Evolutionary conservation across 176 grass and related monocot genomes (phyloP), one percentile per base, ranked within the genome.

Genomic region (Ensete glaucum): DNA sequence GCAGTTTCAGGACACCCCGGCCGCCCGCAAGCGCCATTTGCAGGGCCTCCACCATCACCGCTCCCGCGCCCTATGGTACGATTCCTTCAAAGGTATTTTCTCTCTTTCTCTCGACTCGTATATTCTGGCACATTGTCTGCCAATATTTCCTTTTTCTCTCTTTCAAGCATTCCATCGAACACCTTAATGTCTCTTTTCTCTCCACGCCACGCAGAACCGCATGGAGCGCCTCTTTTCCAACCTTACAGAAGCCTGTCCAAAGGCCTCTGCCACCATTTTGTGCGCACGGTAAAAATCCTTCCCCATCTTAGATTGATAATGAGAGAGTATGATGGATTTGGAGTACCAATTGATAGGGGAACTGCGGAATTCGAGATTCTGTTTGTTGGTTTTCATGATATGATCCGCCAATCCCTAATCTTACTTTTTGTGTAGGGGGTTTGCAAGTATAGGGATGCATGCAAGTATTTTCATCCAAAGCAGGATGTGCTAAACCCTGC

Each of bases 401-500:
- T 77, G 17, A 21, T 71, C 26, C 2, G 70, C 57, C 20, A 21
- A 52, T 27, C 1, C 12, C 8, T 64, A 8, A 23, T 69, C 24
- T 4, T 65, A 64, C 24, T n/a, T 34, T 80, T 25, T 53, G 1
- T 22, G 3, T 81, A 92, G 90, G 90, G 87, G 12, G 52, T 80
- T 12, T 96, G 89, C 81, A 96, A 87, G 53, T 88, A 73, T 68
- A 85, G 87, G 73, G 93, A 96, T 78, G 49, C 81, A 55, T 92
- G 93, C 64, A 92, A 81, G 76, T 96, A 88, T 80, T 80, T 90
- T 81, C 93, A 96, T 81, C 87, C 89, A 1, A 96, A 86, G 84
- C 72, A 76, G 21, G 69, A 65, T 29, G 58, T 65, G 53, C 80
- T 62, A 50, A 88, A 62, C 58, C 79, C 81, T 14, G 59, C 67